Evolutionary conservation across 1,284 basidiomycete species (phyloP).

Genomic region (Boletus chippewaensis): DNA sequence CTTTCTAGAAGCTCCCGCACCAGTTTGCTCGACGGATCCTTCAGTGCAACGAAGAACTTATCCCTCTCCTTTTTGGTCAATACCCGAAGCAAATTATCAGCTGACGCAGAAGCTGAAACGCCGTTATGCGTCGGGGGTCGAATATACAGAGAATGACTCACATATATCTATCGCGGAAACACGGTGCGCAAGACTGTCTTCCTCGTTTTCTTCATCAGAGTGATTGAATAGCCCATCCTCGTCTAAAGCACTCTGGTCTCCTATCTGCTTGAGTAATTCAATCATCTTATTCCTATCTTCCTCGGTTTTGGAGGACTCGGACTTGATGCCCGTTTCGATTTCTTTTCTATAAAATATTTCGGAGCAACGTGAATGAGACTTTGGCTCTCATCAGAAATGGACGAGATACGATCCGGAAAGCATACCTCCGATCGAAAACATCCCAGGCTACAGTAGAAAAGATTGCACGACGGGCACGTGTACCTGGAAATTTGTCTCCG

Average conservation of each 20-base stretch:
- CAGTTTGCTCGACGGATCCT: constrained; percentile 52
- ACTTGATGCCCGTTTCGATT: constrained; percentile 53
- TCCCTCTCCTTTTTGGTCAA: constrained; percentile 53
- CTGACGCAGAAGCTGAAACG: constrained; percentile 43
- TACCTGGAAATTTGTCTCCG: constrained; percentile 69
- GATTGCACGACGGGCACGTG: constrained; percentile 73
- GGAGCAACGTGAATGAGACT: constrained; percentile 66
- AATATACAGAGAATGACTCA: constrained; percentile 32
- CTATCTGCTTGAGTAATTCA: constrained; percentile 62
- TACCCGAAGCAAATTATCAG: constrained; percentile 58
- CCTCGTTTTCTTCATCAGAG: constrained; percentile 40
- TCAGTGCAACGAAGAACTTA: constrained; percentile 51
- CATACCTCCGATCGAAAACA: constrained; percentile 71
- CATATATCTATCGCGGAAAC: constrained; percentile 58
- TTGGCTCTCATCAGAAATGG: constrained; percentile 1
- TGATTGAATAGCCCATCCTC: constrained; percentile 30
- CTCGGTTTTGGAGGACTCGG: constrained; percentile 44
- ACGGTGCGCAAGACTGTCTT: constrained; percentile 43
- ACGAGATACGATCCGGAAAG: background rate
- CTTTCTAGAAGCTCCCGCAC: constrained; percentile 55
- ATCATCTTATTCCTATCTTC: constrained; percentile 60
- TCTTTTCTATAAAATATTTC: constrained; percentile 72
- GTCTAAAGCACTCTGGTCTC: constrained; percentile 47
- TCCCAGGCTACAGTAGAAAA: constrained; percentile 68
- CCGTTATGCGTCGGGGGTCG: background rate